These are phyloP conservation scores for Tetrahymena malaccensis DNA, from an alignment of 73 alveolate genomes.

Conservation along the genomic window DNA sequence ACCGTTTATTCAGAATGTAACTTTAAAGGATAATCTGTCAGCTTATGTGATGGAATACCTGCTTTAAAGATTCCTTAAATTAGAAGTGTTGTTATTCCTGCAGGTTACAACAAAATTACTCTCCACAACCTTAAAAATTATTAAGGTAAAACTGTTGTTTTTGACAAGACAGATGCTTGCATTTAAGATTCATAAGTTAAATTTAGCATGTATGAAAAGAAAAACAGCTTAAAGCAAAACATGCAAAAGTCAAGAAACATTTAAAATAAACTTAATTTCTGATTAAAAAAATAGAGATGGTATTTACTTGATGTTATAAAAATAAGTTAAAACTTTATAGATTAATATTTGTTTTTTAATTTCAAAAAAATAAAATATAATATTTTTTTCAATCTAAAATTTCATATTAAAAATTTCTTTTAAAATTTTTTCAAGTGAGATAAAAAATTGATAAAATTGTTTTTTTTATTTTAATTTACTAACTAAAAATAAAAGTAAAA, in stretches of 20 bases:
- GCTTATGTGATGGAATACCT: background rate
- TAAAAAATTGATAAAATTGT: no score
- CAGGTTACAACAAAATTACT: background rate
- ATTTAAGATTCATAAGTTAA: background rate
- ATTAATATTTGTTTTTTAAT: no score
- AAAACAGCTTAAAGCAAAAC: background rate
- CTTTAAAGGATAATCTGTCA: background rate
- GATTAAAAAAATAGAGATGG: background rate
- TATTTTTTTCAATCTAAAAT: no score
- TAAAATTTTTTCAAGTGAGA: no score
- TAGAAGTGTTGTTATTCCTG: background rate
- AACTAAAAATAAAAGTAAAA: no score
- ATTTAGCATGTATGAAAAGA: background rate
- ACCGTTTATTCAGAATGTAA: background rate
- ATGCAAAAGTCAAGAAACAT: background rate
- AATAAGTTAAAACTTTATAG: no score
- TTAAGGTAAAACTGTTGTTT: background rate
- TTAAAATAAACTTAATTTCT: background rate
- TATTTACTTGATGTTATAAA: no score
- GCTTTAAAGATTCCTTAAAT: background rate
- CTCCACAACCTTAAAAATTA: background rate
- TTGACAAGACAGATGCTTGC: background rate
- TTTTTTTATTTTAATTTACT: no score
- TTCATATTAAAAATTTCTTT: no score
- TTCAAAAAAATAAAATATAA: no score